Evolutionary conservation across 2,329 filamentous ascomycete species (phyloP).

Genomic region (Colletotrichum filicis): DNA sequence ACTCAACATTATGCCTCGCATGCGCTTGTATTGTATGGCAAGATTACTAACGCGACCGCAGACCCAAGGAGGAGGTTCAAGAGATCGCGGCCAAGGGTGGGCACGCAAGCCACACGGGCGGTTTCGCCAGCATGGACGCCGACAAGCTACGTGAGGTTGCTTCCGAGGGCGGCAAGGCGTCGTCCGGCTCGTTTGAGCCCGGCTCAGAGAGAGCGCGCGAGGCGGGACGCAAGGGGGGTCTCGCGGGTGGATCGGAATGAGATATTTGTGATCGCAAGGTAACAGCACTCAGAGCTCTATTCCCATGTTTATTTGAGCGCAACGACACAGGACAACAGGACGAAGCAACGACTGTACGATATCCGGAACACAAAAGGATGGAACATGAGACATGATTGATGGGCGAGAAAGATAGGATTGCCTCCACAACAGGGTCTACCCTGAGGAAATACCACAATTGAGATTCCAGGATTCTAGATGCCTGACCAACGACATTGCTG

Average conservation of each 20-base stretch:
- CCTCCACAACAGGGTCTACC: background rate
- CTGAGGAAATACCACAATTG: background rate
- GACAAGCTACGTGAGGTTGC: slow-evolving; percentile 64
- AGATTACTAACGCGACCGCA: slow-evolving; percentile 19
- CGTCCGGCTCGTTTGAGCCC: slow-evolving; percentile 63
- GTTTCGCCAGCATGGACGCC: slow-evolving; percentile 54
- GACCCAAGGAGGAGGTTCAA: slow-evolving; percentile 55
- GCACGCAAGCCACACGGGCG: slow-evolving; percentile 48
- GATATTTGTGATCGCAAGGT: no score
- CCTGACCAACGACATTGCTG: background rate
- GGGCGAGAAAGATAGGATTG: background rate
- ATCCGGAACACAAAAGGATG: background rate
- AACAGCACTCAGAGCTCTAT: no score
- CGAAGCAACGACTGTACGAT: slow-evolving; percentile 9
- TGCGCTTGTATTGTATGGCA: background rate
- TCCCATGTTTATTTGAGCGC: no score
- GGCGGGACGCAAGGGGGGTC: slow-evolving; percentile 64
- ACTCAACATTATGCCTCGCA: background rate
- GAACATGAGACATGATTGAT: background rate
- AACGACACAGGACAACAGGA: no score
- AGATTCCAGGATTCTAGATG: background rate
- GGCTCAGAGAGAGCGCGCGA: slow-evolving; percentile 63
- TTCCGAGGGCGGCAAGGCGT: slow-evolving; percentile 64
- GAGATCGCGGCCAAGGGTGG: slow-evolving; percentile 55
- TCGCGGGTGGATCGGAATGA: slow-evolving; percentile 1